Conservation (phyloP, 2,329 filamentous ascomycete genomes). For the Gyromitra esculenta region DNA sequence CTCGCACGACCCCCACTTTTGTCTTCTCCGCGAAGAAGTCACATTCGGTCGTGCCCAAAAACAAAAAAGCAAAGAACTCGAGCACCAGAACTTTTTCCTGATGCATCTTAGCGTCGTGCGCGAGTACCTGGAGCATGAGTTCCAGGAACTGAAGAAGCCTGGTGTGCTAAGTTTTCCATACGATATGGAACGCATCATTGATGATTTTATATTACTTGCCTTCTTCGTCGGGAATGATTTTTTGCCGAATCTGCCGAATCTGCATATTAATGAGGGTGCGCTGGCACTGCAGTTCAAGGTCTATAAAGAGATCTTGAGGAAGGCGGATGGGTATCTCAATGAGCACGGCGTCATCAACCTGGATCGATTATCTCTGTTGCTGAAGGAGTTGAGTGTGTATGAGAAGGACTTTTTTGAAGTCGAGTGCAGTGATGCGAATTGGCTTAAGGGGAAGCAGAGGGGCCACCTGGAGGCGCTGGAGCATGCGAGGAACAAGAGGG, state of each 20-base stretch:
- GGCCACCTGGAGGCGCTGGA: constrained; percentile 74
- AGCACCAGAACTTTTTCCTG: constrained; percentile 98
- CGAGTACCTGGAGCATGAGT: constrained; percentile 96
- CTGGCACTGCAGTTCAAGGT: constrained; percentile 96
- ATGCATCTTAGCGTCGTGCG: constrained; percentile 97
- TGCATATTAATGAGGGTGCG: constrained; percentile 98
- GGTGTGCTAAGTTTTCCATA: constrained; percentile 79
- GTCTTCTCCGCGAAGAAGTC: constrained; percentile 93
- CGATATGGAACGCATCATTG: constrained; percentile 94
- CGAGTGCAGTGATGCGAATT: constrained; percentile 86
- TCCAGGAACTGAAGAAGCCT: constrained; percentile 85
- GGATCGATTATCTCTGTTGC: constrained; percentile 76
- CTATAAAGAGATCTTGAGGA: constrained; percentile 89
- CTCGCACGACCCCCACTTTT: constrained; percentile 98
- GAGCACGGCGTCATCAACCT: constrained; percentile 93
- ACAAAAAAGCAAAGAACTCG: constrained; percentile 91
- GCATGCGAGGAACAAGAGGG: constrained; percentile 67
- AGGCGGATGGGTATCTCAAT: constrained; percentile 93
- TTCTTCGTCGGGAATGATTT: constrained; percentile 99
- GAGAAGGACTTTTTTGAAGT: constrained; percentile 93
- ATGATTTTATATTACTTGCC: constrained; percentile 99
- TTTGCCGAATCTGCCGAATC: constrained; percentile 90
- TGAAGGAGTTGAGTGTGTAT: constrained; percentile 85
- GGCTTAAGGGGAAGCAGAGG: constrained; percentile 87
- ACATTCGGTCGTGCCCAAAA: constrained; percentile 91